These are phyloP conservation scores for Aspergillus saccharolyticus DNA, from an alignment of 495 filamentous ascomycete genomes.

Conservation along the genomic window DNA sequence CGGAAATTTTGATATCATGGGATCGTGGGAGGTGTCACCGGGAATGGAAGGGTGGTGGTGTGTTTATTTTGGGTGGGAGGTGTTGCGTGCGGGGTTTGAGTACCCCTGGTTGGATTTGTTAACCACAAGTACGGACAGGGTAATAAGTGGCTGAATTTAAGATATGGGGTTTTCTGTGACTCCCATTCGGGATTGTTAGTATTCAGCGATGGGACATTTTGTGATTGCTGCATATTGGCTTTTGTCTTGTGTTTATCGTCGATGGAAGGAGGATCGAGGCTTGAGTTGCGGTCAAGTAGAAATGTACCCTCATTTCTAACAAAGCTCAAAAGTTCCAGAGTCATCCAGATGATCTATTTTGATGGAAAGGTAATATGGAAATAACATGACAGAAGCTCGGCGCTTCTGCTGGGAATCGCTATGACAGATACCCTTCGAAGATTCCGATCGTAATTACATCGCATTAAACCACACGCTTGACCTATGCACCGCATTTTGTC, in stretches of 20 bases:
- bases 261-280: background rate
- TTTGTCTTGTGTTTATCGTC: background rate
- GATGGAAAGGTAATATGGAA: constrained; percentile 7
- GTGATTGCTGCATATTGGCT: background rate
- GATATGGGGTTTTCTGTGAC: background rate
- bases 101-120: background rate
- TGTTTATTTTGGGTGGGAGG: constrained; percentile 1
- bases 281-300: constrained; percentile 1
- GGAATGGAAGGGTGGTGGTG: background rate
- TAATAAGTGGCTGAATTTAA: background rate
- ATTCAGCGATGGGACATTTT: background rate
- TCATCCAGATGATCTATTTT: constrained; percentile 10
- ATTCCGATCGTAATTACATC: constrained; percentile 7
- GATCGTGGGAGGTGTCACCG: background rate
- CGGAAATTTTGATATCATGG: background rate
- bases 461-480: constrained; percentile 43
- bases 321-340: background rate
- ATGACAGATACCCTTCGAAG: background rate
- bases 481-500: constrained; percentile 17
- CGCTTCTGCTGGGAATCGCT: background rate
- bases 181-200: background rate
- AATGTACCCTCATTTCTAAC: background rate
- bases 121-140: background rate
- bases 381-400: background rate
- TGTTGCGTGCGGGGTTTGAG: background rate